Percentiles rank a stretch among this genome's conserved stretches.
Conservation (phyloP, 352 stramenopile genomes). For the Phytophthora kernoviae region DNA sequence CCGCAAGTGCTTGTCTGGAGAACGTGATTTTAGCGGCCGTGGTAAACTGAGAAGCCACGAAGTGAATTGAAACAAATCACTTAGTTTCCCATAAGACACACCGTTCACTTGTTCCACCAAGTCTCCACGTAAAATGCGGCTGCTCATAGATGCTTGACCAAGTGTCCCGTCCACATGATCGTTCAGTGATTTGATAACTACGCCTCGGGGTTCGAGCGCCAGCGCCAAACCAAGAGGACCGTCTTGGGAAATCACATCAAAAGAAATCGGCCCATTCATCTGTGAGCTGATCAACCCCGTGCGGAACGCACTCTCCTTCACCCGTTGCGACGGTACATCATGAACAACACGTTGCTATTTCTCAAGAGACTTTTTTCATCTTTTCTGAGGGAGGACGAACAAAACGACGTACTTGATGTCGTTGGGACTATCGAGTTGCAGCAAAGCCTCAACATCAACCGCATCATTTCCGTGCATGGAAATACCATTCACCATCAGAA, state of each 20-base stretch:
- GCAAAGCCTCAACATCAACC: constrained; percentile 42
- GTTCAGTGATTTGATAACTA: constrained; percentile 84
- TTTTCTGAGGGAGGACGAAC: constrained; percentile 43
- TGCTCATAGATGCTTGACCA: constrained; percentile 74
- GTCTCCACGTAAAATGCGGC: constrained; percentile 65
- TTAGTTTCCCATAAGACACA: constrained; percentile 58
- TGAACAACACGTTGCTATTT: constrained; percentile 32
- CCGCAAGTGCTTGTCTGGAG: constrained; percentile 36
- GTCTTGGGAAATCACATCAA: constrained; percentile 71
- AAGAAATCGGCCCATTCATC: constrained; percentile 26
- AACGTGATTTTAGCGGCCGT: constrained; percentile 72
- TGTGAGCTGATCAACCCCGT: constrained; percentile 15
- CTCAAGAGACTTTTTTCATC: constrained; percentile 40
- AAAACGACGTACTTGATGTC: constrained; percentile 42
- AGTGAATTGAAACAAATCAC: constrained; percentile 84
- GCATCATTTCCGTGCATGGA: constrained; percentile 32
- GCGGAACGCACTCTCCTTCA: constrained; percentile 32
- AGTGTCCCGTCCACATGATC: constrained; percentile 63
- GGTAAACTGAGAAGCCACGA: constrained; percentile 66
- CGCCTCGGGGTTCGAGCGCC: constrained; percentile 64
- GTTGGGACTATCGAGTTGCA: constrained; percentile 28
- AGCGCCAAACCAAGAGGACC: constrained; percentile 78
- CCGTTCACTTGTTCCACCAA: constrained; percentile 79
- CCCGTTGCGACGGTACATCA: constrained; percentile 36
- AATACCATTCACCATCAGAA: constrained; percentile 56